Percentiles rank a stretch among this genome's conserved stretches.
Conservation (phyloP, 352 stramenopile genomes). For the Phytophthora cryptogea region DNA sequence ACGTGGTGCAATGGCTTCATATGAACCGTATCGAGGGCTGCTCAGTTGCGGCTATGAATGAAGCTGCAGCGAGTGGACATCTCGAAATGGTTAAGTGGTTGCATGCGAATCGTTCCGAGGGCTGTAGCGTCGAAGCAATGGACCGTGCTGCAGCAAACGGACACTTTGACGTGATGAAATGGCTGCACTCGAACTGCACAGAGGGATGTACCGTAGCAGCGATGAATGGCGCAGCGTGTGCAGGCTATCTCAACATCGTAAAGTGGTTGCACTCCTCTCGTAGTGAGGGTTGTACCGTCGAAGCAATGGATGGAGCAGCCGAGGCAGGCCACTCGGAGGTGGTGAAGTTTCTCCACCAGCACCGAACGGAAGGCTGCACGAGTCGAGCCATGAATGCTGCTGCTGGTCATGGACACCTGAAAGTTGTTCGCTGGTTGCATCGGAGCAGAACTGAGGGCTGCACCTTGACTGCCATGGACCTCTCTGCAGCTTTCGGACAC, state of each 20-base stretch:
- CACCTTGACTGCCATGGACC: too few relatives aligned
- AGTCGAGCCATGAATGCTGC: too few relatives aligned
- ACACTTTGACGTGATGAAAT: slow-evolving; percentile 36
- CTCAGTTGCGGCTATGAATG: slow-evolving; percentile 29
- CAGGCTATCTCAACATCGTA: slow-evolving; percentile 32
- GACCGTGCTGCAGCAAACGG: slow-evolving; percentile 30
- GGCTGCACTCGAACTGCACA: slow-evolving; percentile 31
- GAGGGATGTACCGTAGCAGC: slow-evolving; percentile 43
- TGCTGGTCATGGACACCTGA: too few relatives aligned
- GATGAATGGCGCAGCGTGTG: slow-evolving; percentile 41
- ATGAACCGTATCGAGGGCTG: slow-evolving; percentile 33
- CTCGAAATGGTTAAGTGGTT: slow-evolving; percentile 42
- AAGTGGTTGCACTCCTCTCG: slow-evolving; percentile 40
- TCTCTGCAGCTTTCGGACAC: too few relatives aligned
- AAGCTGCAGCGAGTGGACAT: slow-evolving; percentile 34
- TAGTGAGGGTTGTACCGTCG: slow-evolving; percentile 36
- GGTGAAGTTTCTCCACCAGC: too few relatives aligned
- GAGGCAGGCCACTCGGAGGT: slow-evolving; percentile 23
- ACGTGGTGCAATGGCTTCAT: slow-evolving; percentile 42
- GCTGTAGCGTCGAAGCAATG: slow-evolving; percentile 37
- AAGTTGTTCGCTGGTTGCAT: too few relatives aligned
- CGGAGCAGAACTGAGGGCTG: too few relatives aligned
- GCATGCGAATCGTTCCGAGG: slow-evolving; percentile 34
- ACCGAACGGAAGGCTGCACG: too few relatives aligned
- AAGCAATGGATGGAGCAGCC: slow-evolving; percentile 39